These are phyloP conservation scores for Suillus alpinus DNA, from an alignment of 768 basidiomycete species.

Conservation along the genomic window DNA sequence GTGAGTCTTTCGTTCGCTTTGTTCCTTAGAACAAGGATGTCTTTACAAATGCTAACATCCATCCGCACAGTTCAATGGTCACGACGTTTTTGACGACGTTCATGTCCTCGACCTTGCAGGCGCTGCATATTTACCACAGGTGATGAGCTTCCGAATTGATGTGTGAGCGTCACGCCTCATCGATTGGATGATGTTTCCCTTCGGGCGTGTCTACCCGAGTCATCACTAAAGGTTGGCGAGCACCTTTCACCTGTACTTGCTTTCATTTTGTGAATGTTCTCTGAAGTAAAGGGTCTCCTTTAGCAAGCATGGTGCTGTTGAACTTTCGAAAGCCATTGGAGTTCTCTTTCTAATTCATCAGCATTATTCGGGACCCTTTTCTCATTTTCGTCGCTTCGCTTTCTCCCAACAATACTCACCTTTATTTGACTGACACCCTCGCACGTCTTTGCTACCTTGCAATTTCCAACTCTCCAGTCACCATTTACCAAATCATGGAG, in stretches of 20 bases:
- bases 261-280: background rate
- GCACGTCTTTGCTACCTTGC: background rate
- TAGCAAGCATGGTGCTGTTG: background rate
- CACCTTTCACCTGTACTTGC: background rate
- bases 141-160: constrained; percentile 71
- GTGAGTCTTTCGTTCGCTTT: constrained; percentile 16
- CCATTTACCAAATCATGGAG: background rate
- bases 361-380: background rate
- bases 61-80: constrained; percentile 61
- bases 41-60: constrained; percentile 9
- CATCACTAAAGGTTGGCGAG: background rate
- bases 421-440: background rate
- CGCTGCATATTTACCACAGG: constrained; percentile 86
- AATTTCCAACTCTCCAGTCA: background rate
- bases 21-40: background rate
- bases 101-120: constrained; percentile 83
- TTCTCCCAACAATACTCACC: background rate
- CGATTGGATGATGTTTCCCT: background rate
- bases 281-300: background rate
- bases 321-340: background rate
- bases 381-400: background rate
- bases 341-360: background rate
- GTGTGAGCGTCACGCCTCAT: background rate
- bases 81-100: constrained; percentile 81
- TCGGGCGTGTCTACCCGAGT: background rate